Evolutionary conservation across 441 rosid genomes (phyloP).

Genomic region (Theobroma grandiflorum): DNA sequence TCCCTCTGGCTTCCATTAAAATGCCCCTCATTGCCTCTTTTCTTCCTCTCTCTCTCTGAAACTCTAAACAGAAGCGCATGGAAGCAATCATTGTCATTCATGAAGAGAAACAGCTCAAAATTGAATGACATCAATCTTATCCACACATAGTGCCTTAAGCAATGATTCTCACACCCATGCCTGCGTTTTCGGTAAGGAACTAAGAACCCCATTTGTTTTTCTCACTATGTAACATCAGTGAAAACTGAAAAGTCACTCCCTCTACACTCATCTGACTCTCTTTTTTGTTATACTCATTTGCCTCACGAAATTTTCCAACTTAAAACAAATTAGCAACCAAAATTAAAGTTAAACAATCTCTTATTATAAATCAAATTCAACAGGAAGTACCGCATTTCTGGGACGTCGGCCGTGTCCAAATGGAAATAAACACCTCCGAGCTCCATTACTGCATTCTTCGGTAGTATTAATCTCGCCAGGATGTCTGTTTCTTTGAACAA

Average conservation of each 20-base stretch:
- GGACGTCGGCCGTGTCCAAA: slow-evolving; percentile 53
- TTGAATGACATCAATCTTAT: slow-evolving; percentile 25
- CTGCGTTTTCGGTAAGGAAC: slow-evolving; percentile 13
- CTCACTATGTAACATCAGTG: slow-evolving; percentile 18
- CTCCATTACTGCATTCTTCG: slow-evolving; percentile 51
- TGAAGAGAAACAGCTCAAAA: slow-evolving; percentile 26
- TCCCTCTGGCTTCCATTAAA: slow-evolving; percentile 30
- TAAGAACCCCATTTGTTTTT: slow-evolving; percentile 1
- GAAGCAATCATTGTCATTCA: slow-evolving; percentile 42
- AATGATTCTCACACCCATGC: slow-evolving; percentile 51
- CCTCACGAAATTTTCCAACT: background rate
- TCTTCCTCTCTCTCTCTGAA: slow-evolving; percentile 17
- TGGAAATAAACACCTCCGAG: slow-evolving; percentile 55
- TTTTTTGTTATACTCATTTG: slow-evolving; percentile 3
- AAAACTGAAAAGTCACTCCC: slow-evolving; percentile 19
- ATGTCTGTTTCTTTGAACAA: slow-evolving; percentile 44
- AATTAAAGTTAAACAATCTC: slow-evolving; percentile 23
- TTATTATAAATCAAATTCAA: slow-evolving; percentile 46
- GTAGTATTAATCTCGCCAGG: slow-evolving; percentile 32
- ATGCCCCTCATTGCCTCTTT: background rate
- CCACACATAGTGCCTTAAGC: slow-evolving; percentile 28
- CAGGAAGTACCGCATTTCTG: slow-evolving; percentile 60
- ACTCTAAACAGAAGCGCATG: slow-evolving; percentile 22
- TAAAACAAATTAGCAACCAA: slow-evolving; percentile 24
- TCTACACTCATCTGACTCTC: slow-evolving; percentile 22